Conservation (phyloP, 306 rosid species). For the Trifolium dubium region DNA sequence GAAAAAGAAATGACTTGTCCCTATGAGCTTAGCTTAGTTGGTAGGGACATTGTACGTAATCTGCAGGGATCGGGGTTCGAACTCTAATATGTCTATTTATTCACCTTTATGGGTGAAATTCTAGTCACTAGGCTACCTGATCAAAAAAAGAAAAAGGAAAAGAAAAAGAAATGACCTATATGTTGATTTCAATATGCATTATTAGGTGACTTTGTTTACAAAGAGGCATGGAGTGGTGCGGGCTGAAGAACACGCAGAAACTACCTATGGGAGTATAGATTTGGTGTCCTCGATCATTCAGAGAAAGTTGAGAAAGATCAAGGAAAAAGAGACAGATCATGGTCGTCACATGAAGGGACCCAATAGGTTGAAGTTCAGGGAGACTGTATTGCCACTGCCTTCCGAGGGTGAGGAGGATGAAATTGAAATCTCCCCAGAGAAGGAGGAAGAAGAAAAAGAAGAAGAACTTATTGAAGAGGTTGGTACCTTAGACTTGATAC, state of each 20-base stretch:
- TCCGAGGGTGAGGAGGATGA: constrained; percentile 47
- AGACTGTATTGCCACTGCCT: constrained; percentile 41
- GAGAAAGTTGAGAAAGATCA: constrained; percentile 92
- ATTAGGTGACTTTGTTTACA: constrained; percentile 81
- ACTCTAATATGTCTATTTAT: too few relatives aligned
- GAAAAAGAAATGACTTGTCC: too few relatives aligned
- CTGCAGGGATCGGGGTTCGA: too few relatives aligned
- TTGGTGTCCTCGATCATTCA: constrained; percentile 86
- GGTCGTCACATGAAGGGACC: constrained; percentile 97
- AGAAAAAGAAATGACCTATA: too few relatives aligned
- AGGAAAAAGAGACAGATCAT: constrained; percentile 86
- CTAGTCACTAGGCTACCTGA: too few relatives aligned
- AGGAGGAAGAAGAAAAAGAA: constrained; percentile 52
- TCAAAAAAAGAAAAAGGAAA: too few relatives aligned
- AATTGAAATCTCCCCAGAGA: constrained; percentile 35
- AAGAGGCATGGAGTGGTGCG: constrained; percentile 91
- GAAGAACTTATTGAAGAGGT: constrained; percentile 69
- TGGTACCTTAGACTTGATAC: constrained; percentile 30
- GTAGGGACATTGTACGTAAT: too few relatives aligned
- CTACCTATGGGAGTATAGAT: constrained; percentile 81
- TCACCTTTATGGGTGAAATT: too few relatives aligned
- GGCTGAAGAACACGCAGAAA: constrained; percentile 89
- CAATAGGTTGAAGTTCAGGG: constrained; percentile 71
- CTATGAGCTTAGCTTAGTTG: too few relatives aligned
- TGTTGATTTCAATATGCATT: constrained; percentile 6